A percentile compares a stretch with the other conserved stretches of the same genome.
Conservation (phyloP, 2,329 filamentous ascomycete genomes). For the Basipetospora chlamydospora region DNA sequence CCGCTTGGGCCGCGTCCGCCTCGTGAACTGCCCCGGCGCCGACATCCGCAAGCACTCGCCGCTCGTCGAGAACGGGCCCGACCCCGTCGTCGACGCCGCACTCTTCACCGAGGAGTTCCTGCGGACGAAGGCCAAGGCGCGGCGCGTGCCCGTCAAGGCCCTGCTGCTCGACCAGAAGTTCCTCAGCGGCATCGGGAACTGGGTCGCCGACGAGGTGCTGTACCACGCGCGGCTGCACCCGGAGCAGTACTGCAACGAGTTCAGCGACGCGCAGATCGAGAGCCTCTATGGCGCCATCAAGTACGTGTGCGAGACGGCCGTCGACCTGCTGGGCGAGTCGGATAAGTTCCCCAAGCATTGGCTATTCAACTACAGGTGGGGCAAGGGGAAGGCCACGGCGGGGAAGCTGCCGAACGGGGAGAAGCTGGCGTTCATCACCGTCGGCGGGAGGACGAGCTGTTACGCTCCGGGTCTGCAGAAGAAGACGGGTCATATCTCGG, state of each 20-base stretch:
- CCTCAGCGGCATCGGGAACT: slow-evolving; percentile 90
- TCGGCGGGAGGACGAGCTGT: slow-evolving; percentile 83
- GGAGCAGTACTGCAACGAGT: slow-evolving; percentile 80
- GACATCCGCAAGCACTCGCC: slow-evolving; percentile 65
- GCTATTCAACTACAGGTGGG: slow-evolving; percentile 82
- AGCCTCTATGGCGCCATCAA: slow-evolving; percentile 58
- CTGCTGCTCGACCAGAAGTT: slow-evolving; percentile 75
- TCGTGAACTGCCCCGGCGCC: slow-evolving; percentile 66
- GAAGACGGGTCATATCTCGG: slow-evolving; percentile 34
- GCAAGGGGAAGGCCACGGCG: slow-evolving; percentile 67
- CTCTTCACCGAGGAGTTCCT: slow-evolving; percentile 67
- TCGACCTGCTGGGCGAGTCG: slow-evolving; percentile 67
- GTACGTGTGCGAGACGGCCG: slow-evolving; percentile 66
- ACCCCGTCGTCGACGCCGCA: slow-evolving; percentile 73
- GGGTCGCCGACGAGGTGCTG: slow-evolving; percentile 89
- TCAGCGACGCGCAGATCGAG: slow-evolving; percentile 56
- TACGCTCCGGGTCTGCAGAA: slow-evolving; percentile 77
- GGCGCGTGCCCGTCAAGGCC: slow-evolving; percentile 79
- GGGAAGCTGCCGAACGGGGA: slow-evolving; percentile 66
- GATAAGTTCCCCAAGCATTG: slow-evolving; percentile 73
- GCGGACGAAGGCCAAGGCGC: slow-evolving; percentile 51
- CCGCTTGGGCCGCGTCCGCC: slow-evolving; percentile 61
- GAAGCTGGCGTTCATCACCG: slow-evolving; percentile 72
- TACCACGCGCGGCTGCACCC: slow-evolving; percentile 84
- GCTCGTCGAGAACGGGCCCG: slow-evolving; percentile 81